Base-by-base conservation (phyloP, 768 basidiomycete species). In the Suillus subaureus region DNA sequence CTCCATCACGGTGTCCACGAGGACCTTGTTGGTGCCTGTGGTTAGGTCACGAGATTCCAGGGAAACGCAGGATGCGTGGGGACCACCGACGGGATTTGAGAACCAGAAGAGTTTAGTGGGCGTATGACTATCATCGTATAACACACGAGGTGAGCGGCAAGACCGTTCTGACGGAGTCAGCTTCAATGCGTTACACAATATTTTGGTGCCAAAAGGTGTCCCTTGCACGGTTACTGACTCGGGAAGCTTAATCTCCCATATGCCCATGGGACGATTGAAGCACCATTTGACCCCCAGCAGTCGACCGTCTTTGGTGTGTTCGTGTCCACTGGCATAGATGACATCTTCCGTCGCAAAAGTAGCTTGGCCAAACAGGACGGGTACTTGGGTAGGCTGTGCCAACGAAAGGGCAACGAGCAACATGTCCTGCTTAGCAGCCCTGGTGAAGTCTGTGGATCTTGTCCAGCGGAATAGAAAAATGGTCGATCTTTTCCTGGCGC, bases 251-350 rank as follows among this genome's bases (percentile, higher is more conserved):
- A 91, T 70, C 40, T 82, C 79, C 85, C 85, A 91, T 35, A 91
- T 83, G 0, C 83, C 81, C 5, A 81, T 74, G 0, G 85, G 84
- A 1, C 89, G 82, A 68, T 91, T 92, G 68, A 80, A 81, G 72
- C 90, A 91, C 4, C 78, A 77, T 66, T 83, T 85, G 64, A 87
- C 73, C 0, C 90, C 90, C 18, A 92, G 77, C 18, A 86, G 68
- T 49, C 86, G 83, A 6, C 83, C 86, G 61, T 91, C 89, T 1
- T 72, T 70, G 2, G 85, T 83, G 51, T 82, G 79, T 57, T 89
- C 86, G 71, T 88, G 90, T 0, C 89, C 90, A 0, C 87, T 88
- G 0, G 86, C 86, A 62, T 84, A 85, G 6, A 91, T 67, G 26
- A 75, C 73, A 6, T 77, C 73, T 23, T 77, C 74, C 0, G 81